Percentiles rank a stretch among this genome's conserved stretches.
phyloP scores from a whole-genome alignment of 1,284 basidiomycete genomes.

The Coniferiporia weirii region DNA sequence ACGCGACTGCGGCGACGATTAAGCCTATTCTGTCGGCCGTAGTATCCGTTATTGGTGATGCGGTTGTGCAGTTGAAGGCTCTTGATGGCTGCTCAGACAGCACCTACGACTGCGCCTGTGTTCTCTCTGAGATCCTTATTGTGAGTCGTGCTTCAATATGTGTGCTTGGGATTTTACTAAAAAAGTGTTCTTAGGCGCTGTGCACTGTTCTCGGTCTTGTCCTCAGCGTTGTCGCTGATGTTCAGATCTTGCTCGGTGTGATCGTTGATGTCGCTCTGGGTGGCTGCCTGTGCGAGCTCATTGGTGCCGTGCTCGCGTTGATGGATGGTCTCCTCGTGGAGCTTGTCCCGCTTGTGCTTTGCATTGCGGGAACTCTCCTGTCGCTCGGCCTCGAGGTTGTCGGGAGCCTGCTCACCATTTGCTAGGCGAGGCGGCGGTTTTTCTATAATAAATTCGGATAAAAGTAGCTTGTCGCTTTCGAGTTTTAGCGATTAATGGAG shows the following conservation, averaged over 20 bases:
- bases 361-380: slow-evolving; percentile 1
- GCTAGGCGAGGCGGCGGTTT: neutral
- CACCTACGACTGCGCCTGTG: neutral
- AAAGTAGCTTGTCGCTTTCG: too few relatives aligned
- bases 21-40: neutral
- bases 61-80: neutral
- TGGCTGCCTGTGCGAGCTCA: slow-evolving; percentile 15
- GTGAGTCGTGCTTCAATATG: neutral
- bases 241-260: slow-evolving; percentile 9
- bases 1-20: slow-evolving; percentile 3
- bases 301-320: slow-evolving; percentile 5
- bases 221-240: slow-evolving; percentile 9
- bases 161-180: neutral
- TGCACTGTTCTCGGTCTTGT: slow-evolving; percentile 15
- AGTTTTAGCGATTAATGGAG: too few relatives aligned
- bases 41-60: slow-evolving; percentile 2
- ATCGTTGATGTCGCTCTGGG: slow-evolving; percentile 12
- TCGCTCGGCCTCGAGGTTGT: slow-evolving; percentile 10
- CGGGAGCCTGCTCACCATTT: slow-evolving; percentile 10
- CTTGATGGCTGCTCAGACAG: neutral
- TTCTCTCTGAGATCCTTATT: neutral
- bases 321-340: slow-evolving; percentile 10
- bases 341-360: slow-evolving; percentile 15
- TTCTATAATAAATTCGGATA: too few relatives aligned
- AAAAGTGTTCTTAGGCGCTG: neutral